A percentile compares a stretch with the other conserved stretches of the same genome.
Conservation (phyloP, 2,329 filamentous ascomycete species). For the Botrytis galanthina region DNA sequence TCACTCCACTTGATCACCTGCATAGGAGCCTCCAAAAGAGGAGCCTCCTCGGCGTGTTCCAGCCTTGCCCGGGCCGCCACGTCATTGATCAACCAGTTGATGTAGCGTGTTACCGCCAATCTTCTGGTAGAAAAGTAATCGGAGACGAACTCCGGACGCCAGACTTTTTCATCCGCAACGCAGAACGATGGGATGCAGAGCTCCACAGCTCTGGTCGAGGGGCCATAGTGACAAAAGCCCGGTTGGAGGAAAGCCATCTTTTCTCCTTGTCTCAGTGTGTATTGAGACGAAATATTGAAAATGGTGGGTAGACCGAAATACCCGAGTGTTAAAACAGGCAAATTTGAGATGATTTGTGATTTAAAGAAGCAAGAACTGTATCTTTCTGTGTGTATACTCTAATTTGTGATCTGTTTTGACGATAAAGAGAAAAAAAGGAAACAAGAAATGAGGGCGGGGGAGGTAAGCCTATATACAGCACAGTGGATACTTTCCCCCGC, state of each 20-base stretch:
- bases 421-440: background rate
- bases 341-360: background rate
- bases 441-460: background rate
- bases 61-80: background rate
- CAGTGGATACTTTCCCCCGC: no score
- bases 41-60: background rate
- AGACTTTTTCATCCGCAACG: background rate
- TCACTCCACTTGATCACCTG: background rate
- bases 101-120: constrained; percentile 2
- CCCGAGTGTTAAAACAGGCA: constrained; percentile 3
- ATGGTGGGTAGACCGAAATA: background rate
- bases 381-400: background rate
- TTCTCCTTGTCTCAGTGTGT: constrained; percentile 1
- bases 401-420: constrained; percentile 4
- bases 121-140: constrained; percentile 1
- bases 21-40: background rate
- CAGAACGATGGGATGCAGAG: background rate
- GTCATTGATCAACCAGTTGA: constrained; percentile 5
- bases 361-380: background rate
- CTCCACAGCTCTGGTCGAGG: background rate
- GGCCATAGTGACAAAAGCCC: background rate
- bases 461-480: background rate
- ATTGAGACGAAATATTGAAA: background rate
- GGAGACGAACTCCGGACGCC: constrained; percentile 3
- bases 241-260: background rate